A percentile compares a stretch with the other conserved stretches of the same genome.
Evolutionary conservation across 768 basidiomycete genomes (phyloP).

Genomic region (Trametes maxima): DNA sequence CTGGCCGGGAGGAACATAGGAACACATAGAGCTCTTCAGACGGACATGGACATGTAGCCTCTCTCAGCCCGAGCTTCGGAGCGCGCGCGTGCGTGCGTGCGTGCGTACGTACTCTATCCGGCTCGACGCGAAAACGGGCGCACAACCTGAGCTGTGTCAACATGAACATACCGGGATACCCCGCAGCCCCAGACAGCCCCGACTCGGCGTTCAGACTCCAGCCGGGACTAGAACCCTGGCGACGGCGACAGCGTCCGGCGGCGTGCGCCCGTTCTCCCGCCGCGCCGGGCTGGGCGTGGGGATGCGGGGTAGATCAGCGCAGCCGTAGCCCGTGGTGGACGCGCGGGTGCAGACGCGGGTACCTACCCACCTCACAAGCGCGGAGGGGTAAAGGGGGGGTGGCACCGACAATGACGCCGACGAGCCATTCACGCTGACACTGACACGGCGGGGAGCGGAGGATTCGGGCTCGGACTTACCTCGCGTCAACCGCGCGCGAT

Average conservation of each 20-base stretch:
- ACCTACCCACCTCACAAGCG: too few species aligned
- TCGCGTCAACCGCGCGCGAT: slow-evolving; percentile 9
- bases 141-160: too few species aligned
- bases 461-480: neutral
- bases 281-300: neutral
- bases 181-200: neutral
- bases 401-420: neutral
- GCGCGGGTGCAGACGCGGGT: neutral
- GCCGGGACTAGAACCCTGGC: neutral
- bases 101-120: too few species aligned
- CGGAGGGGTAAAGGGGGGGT: too few species aligned
- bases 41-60: too few species aligned
- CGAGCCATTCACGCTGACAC: too few species aligned
- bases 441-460: neutral
- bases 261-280: neutral
- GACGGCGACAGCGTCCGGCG: neutral
- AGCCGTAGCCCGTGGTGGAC: neutral
- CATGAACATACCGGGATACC: neutral
- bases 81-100: too few species aligned
- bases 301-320: slow-evolving; percentile 16
- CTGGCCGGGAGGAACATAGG: too few species aligned
- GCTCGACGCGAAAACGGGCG: too few species aligned
- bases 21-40: too few species aligned
- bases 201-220: slow-evolving; percentile 8
- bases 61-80: too few species aligned